Evolutionary conservation across 768 basidiomycete genomes (phyloP), one percentile per base, ranked within the genome.

Genomic region (Boletus edulis): DNA sequence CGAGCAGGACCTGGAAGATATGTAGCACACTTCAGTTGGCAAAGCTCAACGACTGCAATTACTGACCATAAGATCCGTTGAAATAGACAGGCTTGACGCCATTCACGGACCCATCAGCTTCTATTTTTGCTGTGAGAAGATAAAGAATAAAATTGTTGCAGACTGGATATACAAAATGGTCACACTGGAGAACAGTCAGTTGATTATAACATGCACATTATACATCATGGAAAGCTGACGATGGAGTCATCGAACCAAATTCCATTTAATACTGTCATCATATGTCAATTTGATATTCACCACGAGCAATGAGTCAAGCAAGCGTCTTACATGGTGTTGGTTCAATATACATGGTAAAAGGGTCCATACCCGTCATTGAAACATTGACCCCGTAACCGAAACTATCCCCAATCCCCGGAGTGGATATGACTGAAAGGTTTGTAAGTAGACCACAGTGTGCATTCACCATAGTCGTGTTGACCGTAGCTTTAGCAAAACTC

Each of bases 261-360:
- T 35, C 35, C 46, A 15, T 46, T 46, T 6, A 15, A 15, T 11
- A 34, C 32, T 34, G 14, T 8, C 5, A 15, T 22, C 29, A 14
- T 2, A 14, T 0, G 0, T 34, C 17, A 46, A 18, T 34, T 1
- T 34, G 3, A 17, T 3, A 18, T 3, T 0, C 24, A 5, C 10
- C 31, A 46, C 8, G 27, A 29, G 9, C 0, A 1, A 15, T 9
- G 27, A 29, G 9, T 32, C 14, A 14, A 10, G 13, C 12, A 34
- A 13, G 18, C n/a, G 4, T 22, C n/a, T 22, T 29, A 34, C 46
- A 7, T 18, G 32, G 32, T 10, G 5, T 3, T 18, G 0, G 2
- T 34, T 0, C 4, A 34, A 34, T 12, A 22, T 0, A 0, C 0
- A 46, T 14, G 6, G 1, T 9, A 2, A 34, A 14, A 34, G n/a